These are phyloP conservation scores for Nevesoporus exiguus DNA, from an alignment of 768 basidiomycete genomes.

Conservation along the genomic window DNA sequence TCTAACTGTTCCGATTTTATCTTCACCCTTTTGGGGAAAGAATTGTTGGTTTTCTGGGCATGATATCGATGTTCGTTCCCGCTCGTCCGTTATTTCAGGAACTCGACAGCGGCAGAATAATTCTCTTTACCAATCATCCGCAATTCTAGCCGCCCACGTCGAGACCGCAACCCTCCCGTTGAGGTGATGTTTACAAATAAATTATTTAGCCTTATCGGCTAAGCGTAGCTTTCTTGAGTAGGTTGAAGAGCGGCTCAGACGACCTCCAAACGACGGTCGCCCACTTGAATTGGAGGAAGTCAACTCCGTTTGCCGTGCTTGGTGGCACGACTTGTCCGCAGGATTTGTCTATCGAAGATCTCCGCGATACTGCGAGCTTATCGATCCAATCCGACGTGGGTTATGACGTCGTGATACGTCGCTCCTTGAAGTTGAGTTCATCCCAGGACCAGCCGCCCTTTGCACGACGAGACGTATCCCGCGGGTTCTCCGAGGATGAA, in stretches of 20 bases:
- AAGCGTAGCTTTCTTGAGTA: slow-evolving; percentile 13
- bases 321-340: slow-evolving; percentile 50
- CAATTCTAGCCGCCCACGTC: slow-evolving; percentile 55
- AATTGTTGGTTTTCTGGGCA: slow-evolving; percentile 25
- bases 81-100: slow-evolving; percentile 1
- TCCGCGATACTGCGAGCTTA: slow-evolving; percentile 38
- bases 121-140: slow-evolving; percentile 49
- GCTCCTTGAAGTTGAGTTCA: background rate
- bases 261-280: slow-evolving; percentile 44
- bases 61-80: slow-evolving; percentile 18
- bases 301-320: slow-evolving; percentile 54
- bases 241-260: slow-evolving; percentile 33
- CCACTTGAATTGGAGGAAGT: slow-evolving; percentile 51
- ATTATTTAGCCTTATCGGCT: background rate
- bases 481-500: slow-evolving; percentile 49
- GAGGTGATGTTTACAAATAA: slow-evolving; percentile 39
- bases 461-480: slow-evolving; percentile 51
- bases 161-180: slow-evolving; percentile 58
- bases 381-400: slow-evolving; percentile 34
- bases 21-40: slow-evolving; percentile 42
- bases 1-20: slow-evolving; percentile 48
- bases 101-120: slow-evolving; percentile 25
- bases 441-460: slow-evolving; percentile 28
- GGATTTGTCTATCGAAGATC: slow-evolving; percentile 19
- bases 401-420: background rate